phyloP scores from a whole-genome alignment of 257 asterid species.

The Ilex asprella region DNA sequence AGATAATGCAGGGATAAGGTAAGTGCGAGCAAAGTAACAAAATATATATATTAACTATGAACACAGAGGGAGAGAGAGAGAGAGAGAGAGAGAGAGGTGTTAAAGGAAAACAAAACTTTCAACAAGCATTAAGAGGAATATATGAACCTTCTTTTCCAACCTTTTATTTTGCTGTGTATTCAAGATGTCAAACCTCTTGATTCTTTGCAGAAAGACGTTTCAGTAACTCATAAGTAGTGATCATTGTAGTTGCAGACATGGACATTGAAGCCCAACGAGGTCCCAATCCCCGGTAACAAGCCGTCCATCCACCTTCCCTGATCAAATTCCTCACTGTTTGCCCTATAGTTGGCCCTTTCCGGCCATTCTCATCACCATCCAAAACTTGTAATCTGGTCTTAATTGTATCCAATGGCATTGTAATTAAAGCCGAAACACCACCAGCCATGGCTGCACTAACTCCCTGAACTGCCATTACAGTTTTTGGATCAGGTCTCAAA shows the following conservation, averaged over 20 bases:
- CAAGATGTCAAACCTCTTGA: conserved; percentile 37
- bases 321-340: conserved; percentile 61
- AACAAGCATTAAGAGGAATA: not conserved
- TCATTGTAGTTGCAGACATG: conserved; percentile 76
- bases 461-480: conserved; percentile 65
- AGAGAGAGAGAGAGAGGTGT: not conserved
- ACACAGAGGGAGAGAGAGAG: not conserved
- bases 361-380: conserved; percentile 56
- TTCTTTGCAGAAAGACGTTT: conserved; percentile 65
- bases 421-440: conserved; percentile 58
- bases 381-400: conserved; percentile 72
- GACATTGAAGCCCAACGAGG: conserved; percentile 87
- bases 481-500: conserved; percentile 40
- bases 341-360: conserved; percentile 55
- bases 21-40: no score
- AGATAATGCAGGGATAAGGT: no score
- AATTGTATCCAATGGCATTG: conserved; percentile 79
- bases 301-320: conserved; percentile 73
- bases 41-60: no score
- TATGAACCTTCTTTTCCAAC: conserved; percentile 4
- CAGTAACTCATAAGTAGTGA: conserved; percentile 78
- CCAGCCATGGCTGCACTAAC: conserved; percentile 74
- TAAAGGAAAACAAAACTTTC: not conserved
- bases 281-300: conserved; percentile 82
- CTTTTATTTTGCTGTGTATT: conserved; percentile 2